Base-by-base conservation (phyloP, 768 basidiomycete genomes). In the Vararia minispora region DNA sequence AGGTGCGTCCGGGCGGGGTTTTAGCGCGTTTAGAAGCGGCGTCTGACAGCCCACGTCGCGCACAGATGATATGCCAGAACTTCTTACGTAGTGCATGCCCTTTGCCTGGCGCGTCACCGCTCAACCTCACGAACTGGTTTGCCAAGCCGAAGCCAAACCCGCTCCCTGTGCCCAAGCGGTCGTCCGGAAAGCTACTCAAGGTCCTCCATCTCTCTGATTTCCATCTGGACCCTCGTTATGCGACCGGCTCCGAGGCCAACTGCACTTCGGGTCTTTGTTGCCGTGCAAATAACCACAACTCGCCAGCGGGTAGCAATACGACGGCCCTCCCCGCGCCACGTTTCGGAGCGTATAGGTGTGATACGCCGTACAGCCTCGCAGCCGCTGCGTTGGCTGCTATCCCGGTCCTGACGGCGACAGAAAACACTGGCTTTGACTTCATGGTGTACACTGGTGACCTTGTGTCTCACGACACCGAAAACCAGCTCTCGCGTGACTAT, bases 201-300 rank as follows among this genome's bases (percentile, higher is more conserved):
- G 74, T 85, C 0, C 56, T 87, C 41, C 84, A 86, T 52, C 40
- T 87, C n/a, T 82, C 80, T 1, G 83, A 86, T 50, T 64, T 82
- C 40, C 84, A 85, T 53, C 58, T 87, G 35, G 83, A 86, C 54
- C 76, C 82, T 27, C 69, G 81, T 79, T 84, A 72, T 49, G 65
- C 76, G 18, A 83, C 71, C 17, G 74, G 77, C 16, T 60, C 79
- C 2, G 82, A 84, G 58, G 79, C 74, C 8, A 80, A 83, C 50
- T 86, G 83, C 52, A 75, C 74, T 28, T 63, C 66, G 20, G 72
- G 72, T 23, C 58, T 72, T 4, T 87, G 83, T 57, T 87, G 83
- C 52, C 67, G 84, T 24, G 52, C 56, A 21, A 71, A 72, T 50
- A 65, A 60, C 20, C 58, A 64, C 50, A 79, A 79, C 48, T 40